phyloP scores from a whole-genome alignment of 768 basidiomycete genomes.

The Lentinus brumalis region DNA sequence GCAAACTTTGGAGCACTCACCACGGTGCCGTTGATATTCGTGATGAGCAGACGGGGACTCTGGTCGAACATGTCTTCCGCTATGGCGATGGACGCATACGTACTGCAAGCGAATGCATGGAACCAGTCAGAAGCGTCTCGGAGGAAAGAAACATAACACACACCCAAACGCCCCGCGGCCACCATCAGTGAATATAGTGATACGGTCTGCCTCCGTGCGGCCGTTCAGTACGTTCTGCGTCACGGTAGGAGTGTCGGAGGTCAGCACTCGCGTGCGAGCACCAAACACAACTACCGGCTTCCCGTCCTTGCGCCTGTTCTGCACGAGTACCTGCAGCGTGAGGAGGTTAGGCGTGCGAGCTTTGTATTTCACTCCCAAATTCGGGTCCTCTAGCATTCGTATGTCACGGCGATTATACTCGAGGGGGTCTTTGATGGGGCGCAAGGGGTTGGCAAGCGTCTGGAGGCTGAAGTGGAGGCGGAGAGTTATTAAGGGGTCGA shows the following conservation, averaged over 20 bases:
- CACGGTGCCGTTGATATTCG: not conserved
- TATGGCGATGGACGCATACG: not conserved
- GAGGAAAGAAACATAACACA: no score
- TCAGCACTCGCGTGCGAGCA: conserved; percentile 6
- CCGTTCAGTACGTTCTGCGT: no score
- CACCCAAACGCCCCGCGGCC: not conserved
- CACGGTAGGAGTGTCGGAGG: not conserved
- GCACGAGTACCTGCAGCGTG: conserved; percentile 4
- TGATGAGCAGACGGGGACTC: not conserved
- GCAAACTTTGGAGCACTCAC: not conserved
- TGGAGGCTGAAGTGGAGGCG: no score
- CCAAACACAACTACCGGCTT: conserved; percentile 1
- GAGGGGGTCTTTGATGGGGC: no score
- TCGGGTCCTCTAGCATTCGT: not conserved
- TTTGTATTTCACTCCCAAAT: not conserved
- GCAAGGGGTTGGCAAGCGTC: no score
- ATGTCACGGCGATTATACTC: no score
- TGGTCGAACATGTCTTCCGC: conserved; percentile 2
- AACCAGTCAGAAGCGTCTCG: no score
- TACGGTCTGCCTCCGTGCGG: no score
- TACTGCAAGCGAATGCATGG: no score
- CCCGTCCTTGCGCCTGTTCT: conserved; percentile 12
- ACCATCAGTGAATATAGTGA: not conserved
- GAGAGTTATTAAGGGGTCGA: no score
- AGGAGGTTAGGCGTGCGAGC: conserved; percentile 1